Base-by-base conservation (phyloP, 73 alveolate genomes). In the Paramecium pentaurelia region DNA sequence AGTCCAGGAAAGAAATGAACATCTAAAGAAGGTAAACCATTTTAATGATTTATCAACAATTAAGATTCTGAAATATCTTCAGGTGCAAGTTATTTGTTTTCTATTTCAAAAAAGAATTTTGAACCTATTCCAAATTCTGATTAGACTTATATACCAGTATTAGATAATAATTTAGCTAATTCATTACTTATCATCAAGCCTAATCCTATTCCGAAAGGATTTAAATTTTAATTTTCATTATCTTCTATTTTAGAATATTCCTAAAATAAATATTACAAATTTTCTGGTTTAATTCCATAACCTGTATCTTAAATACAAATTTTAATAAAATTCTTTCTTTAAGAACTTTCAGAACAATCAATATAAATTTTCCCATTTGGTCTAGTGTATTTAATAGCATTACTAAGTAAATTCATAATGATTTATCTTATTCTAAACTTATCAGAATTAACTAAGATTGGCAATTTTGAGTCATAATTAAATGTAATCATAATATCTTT, bases 361-460 rank as follows among this genome's bases (percentile, higher is more conserved):
- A 85, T 59, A 32, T 44, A 71, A 1, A 92, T 60, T 25, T 34
- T 25, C 1, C 93, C 94, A 12, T 45, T 87, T 9, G 85, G 59
- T 58, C 47, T 49, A 37, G 95, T 92, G 37, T 77, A 92, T 86
- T 92, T 92, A 22, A 92, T 42, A 1, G 95, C 95, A 92, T 92
- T 92, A 58, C 93, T 80, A 28, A 86, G 28, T n/a, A 92, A 86
- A 64, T 92, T 92, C 27, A 92, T 92, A 8, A 92, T 49, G 4
- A 92, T 87, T 70, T 92, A 58, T 36, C 92, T 86, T 16, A 80
- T 58, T 92, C 95, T 58, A 68, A 49, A 40, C 8, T 86, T 70
- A 58, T 92, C 95, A 34, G 92, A 59, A 25, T 86, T 58, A 2
- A 92, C 30, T 10, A n/a, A 38, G 27, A 25, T 32, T 12, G 92